Evolutionary conservation across 2,329 filamentous ascomycete genomes (phyloP), one percentile per base, ranked within the genome.

Genomic region (Hymenoscyphus fructigenus): DNA sequence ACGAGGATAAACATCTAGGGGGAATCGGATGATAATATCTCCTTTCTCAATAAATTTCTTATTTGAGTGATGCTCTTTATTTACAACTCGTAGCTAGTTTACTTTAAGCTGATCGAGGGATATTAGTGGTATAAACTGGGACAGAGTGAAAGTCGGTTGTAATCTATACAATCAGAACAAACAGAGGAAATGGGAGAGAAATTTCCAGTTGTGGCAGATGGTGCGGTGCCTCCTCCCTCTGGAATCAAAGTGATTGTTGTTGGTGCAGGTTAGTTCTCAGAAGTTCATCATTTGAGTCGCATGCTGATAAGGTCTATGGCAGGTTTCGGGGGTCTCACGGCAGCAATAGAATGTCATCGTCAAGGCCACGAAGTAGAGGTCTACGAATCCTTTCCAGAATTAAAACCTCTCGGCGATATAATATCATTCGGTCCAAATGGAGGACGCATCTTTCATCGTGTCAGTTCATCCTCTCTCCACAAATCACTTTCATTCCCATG

Each of bases 291-390:
- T 5, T 41, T 17, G 17, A 5, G 20, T 50, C 20, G 44, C 5
- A 50, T 50, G 20, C 44, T 50, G 10, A 50, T 15, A 1, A 15
- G 7, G 44, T 50, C 10, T 26, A 32, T 32, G 5, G 2, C 78
- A 73, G 85, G 85, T 17, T 85, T 88, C 61, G 85, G 83, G 57
- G 86, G 85, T 38, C 78, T 88, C 50, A 85, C 85, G 6, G 83
- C 85, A 20, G 83, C 84, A 44, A 85, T 88, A 61, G 85, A 88
- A 77, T 86, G 84, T 70, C 76, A 81, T 53, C 81, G 84, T 20
- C 85, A 87, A 74, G 85, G 85, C 10, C 85, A 88, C 71, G 79
- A 76, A 9, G 84, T 77, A 66, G 75, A 75, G 2, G 77, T 84
- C 47, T 76, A 84, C 26, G 83, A 84, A 63, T 82, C 80, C 32